Conservation (phyloP, 2,329 filamentous ascomycete species). For the Torrubiella hemipterigena region DNA sequence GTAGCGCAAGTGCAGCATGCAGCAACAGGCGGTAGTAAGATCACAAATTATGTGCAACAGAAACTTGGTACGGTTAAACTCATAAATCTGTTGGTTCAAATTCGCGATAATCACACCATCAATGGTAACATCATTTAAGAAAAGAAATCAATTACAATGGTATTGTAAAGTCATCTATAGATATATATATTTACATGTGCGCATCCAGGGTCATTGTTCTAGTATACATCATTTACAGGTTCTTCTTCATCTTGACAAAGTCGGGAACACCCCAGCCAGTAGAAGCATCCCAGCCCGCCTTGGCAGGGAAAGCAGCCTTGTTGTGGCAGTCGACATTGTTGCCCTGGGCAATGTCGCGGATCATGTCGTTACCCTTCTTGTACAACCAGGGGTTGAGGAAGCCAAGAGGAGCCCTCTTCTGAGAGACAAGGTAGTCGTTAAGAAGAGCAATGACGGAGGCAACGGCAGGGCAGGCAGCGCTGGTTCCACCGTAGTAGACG, state of each 20-base stretch:
- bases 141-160: too few species aligned
- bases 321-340: slow-evolving; percentile 23
- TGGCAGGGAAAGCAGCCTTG: slow-evolving; percentile 5
- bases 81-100: too few species aligned
- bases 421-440: slow-evolving; percentile 9
- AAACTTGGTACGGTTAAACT: too few species aligned
- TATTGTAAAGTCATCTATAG: too few species aligned
- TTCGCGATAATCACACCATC: too few species aligned
- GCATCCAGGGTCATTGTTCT: too few species aligned
- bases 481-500: slow-evolving; percentile 8
- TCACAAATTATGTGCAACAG: too few species aligned
- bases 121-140: too few species aligned
- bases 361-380: slow-evolving; percentile 16
- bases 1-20: too few species aligned
- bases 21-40: too few species aligned
- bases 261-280: background rate
- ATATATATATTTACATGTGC: too few species aligned
- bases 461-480: slow-evolving; percentile 10
- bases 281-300: slow-evolving; percentile 1
- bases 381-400: slow-evolving; percentile 29
- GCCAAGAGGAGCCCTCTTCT: slow-evolving; percentile 23
- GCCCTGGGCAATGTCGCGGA: slow-evolving; percentile 26
- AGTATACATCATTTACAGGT: too few species aligned
- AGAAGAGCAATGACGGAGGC: slow-evolving; percentile 11
- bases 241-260: background rate